Conservation (phyloP, 345 rosid species). For the Euphorbia pulcherrima region DNA sequence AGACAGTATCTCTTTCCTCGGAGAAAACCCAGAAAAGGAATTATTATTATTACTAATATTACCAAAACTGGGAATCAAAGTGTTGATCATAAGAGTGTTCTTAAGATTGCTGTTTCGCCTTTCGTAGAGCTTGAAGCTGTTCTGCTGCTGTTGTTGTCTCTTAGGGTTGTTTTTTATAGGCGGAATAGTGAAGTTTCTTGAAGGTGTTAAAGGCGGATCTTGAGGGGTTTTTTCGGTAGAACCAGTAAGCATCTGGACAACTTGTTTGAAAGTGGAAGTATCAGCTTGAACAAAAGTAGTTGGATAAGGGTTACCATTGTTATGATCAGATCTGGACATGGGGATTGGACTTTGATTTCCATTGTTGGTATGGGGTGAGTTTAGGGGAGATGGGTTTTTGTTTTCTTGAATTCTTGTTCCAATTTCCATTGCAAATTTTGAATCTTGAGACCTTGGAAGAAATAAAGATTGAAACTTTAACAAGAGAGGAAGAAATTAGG, state of each 20-base stretch:
- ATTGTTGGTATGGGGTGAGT: constrained; percentile 44
- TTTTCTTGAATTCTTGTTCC: constrained; percentile 41
- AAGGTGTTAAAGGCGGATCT: constrained; percentile 13
- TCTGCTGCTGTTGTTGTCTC: constrained; percentile 53
- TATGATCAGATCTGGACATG: constrained; percentile 77
- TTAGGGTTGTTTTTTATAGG: constrained; percentile 53
- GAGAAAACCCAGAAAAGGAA: constrained; percentile 52
- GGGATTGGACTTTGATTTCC: constrained; percentile 46
- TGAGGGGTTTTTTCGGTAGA: constrained; percentile 37
- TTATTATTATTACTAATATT: constrained; percentile 11
- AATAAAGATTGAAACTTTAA: no score
- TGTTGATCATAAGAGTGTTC: constrained; percentile 82
- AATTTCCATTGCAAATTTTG: constrained; percentile 40
- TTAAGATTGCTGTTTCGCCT: constrained; percentile 74
- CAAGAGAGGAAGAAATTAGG: not conserved
- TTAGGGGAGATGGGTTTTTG: constrained; percentile 49
- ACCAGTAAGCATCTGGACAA: constrained; percentile 94
- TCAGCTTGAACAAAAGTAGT: constrained; percentile 86
- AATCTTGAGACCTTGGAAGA: not conserved
- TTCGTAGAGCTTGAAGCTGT: constrained; percentile 82
- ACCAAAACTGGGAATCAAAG: constrained; percentile 47
- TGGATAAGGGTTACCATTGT: constrained; percentile 60
- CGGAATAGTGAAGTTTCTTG: constrained; percentile 51
- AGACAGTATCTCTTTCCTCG: constrained; percentile 76
- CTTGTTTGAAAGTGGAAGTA: constrained; percentile 81